These are phyloP conservation scores for Trifolium dubium DNA, from an alignment of 306 rosid genomes.

Conservation along the genomic window DNA sequence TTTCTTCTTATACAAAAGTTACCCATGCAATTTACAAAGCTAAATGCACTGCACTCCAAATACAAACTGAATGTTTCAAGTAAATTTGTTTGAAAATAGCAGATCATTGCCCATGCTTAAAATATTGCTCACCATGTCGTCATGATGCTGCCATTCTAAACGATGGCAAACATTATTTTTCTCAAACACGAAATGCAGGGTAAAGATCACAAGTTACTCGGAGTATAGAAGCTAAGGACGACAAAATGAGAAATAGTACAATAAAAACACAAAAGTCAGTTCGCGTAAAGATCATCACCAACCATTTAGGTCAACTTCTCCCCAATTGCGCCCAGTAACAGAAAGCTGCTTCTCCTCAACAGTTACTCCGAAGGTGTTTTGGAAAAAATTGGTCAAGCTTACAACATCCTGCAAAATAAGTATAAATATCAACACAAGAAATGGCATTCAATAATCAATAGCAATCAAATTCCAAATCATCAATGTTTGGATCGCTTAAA, in stretches of 20 bases:
- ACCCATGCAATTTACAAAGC: conserved; percentile 24
- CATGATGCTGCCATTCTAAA: conserved; percentile 9
- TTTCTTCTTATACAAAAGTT: conserved; percentile 3
- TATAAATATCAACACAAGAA: conserved; percentile 15
- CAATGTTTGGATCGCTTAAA: not conserved
- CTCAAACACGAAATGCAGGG: not conserved
- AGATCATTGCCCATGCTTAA: not conserved
- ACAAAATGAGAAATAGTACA: conserved; percentile 6
- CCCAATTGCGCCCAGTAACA: conserved; percentile 98
- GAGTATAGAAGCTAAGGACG: conserved; percentile 20
- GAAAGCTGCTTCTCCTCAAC: conserved; percentile 93
- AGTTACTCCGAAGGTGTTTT: conserved; percentile 69
- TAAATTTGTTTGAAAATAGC: conserved; percentile 14
- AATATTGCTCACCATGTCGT: not conserved
- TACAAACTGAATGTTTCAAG: conserved; percentile 22
- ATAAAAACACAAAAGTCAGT: conserved; percentile 24
- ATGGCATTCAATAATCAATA: conserved; percentile 22
- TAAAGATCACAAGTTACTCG: not conserved
- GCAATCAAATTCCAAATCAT: conserved; percentile 20
- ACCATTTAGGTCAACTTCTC: conserved; percentile 96
- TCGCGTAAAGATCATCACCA: conserved; percentile 41
- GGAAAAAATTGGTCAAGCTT: conserved; percentile 79
- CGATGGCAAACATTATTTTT: not conserved
- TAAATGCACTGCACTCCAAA: conserved; percentile 3
- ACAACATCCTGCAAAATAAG: conserved; percentile 67